Base-by-base conservation (phyloP, 2,329 filamentous ascomycete species). In the Claviceps humidiphila region DNA sequence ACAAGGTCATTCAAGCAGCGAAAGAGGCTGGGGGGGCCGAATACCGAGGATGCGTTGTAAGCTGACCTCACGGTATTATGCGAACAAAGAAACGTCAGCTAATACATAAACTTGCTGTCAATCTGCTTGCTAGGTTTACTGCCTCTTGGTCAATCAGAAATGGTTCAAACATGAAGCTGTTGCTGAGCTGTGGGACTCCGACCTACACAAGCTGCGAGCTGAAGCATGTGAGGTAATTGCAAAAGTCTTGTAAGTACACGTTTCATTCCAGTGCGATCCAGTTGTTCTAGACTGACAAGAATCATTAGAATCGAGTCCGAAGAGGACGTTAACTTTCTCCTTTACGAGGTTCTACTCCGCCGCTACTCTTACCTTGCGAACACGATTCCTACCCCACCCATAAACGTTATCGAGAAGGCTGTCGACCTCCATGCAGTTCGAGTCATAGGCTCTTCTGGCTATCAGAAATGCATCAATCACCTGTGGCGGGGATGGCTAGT, bases 401-500 rank as follows among this genome's bases (percentile, higher is more conserved):
- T 85, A 56, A 98, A 97, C 63, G 93, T 88, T 22, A 83, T 98
- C 54, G 93, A 98, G 67, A 87, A 89, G 62, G 88, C 93, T 0
- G 89, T 97, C 39, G 93, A 98, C 61, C 71, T 97, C 26, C 93
- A 98, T 65, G 89, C 91, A 1, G 74, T 97, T 46, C 77, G 80
- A 14, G 82, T 98, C 47, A 97, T 97, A 56, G 89, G 89, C 2
- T 91, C 87, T 0, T 89, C 88, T 0, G 91, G 93, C 26, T 98
- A 97, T 66, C 93, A 97, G 59, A 95, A 94, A 70, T 97, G 91
- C 64, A 89, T 97, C 61, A 81, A 77, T 56, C 89, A 94, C 63
- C 81, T 98, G 8, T 98, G 93, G 93, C 81, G 82, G 56, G 93
- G 93, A 22, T 98, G 93, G 93, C 74, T 97, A 8, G 83, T 95